Percentiles rank a stretch among this genome's conserved stretches.
phyloP scores from a whole-genome alignment of 495 filamentous ascomycete species.

The Aspergillus saccharolyticus region DNA sequence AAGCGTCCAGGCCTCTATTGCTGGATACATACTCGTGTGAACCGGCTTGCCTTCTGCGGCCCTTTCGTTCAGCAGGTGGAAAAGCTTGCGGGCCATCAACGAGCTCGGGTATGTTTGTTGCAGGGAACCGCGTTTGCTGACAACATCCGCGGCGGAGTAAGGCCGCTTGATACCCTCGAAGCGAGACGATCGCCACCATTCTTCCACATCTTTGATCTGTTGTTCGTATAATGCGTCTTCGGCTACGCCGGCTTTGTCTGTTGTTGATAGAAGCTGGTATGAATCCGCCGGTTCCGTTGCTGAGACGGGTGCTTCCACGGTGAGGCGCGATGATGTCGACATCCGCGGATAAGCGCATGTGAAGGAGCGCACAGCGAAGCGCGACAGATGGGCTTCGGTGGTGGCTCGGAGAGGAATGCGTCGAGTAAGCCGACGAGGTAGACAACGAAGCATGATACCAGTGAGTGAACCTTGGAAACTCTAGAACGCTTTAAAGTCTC shows the following conservation, averaged over 20 bases:
- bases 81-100: slow-evolving; percentile 89
- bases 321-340: slow-evolving; percentile 27
- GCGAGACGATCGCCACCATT: slow-evolving; percentile 81
- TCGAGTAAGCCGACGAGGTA: slow-evolving; percentile 35
- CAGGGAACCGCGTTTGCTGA: slow-evolving; percentile 83
- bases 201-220: slow-evolving; percentile 74
- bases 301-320: slow-evolving; percentile 52
- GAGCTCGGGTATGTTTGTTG: slow-evolving; percentile 86
- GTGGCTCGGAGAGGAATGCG: slow-evolving; percentile 19
- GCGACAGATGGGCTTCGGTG: slow-evolving; percentile 21
- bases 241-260: slow-evolving; percentile 64
- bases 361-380: slow-evolving; percentile 33
- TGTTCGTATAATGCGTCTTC: slow-evolving; percentile 78
- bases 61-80: slow-evolving; percentile 75
- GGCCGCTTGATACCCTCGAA: slow-evolving; percentile 87
- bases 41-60: slow-evolving; percentile 76
- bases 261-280: slow-evolving; percentile 73
- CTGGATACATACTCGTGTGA: slow-evolving; percentile 68
- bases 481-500: neutral
- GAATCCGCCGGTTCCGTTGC: slow-evolving; percentile 59
- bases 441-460: slow-evolving; percentile 33
- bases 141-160: slow-evolving; percentile 85
- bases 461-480: neutral
- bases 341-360: slow-evolving; percentile 45
- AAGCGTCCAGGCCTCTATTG: slow-evolving; percentile 7